Evolutionary conservation across 2,329 filamentous ascomycete species (phyloP).

Genomic region (Aureobasidium sp.): DNA sequence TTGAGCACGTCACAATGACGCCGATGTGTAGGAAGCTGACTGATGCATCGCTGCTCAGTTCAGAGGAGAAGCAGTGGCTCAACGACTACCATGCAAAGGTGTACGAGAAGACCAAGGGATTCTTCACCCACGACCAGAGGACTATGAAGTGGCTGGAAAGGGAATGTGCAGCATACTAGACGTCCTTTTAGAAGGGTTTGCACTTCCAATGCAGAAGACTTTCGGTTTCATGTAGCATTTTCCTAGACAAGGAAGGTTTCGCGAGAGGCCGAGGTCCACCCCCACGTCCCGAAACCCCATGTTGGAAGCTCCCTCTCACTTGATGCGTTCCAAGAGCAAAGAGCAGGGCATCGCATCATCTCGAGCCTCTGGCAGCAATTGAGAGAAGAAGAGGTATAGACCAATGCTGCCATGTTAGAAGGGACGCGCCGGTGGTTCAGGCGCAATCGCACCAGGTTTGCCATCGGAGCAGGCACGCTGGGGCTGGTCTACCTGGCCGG

Average conservation of each 20-base stretch:
- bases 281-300: background rate
- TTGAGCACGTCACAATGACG: conserved; percentile 96
- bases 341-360: background rate
- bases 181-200: no score
- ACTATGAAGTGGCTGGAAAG: conserved; percentile 75
- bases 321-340: background rate
- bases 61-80: conserved; percentile 73
- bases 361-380: background rate
- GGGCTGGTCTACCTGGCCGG: conserved; percentile 87
- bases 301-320: background rate
- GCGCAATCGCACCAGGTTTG: conserved; percentile 84
- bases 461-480: conserved; percentile 78
- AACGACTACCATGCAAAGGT: conserved; percentile 81
- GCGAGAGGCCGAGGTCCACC: conserved; percentile 8
- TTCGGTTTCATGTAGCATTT: background rate
- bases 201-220: background rate
- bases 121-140: conserved; percentile 64
- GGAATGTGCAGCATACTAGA: conserved; percentile 59
- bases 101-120: conserved; percentile 69
- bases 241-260: background rate
- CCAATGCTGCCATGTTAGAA: conserved; percentile 49
- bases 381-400: background rate
- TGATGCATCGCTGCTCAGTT: conserved; percentile 63
- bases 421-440: conserved; percentile 84
- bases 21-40: conserved; percentile 89